Base-by-base conservation (phyloP, 345 rosid species). In the Orychophragmus violaceus region DNA sequence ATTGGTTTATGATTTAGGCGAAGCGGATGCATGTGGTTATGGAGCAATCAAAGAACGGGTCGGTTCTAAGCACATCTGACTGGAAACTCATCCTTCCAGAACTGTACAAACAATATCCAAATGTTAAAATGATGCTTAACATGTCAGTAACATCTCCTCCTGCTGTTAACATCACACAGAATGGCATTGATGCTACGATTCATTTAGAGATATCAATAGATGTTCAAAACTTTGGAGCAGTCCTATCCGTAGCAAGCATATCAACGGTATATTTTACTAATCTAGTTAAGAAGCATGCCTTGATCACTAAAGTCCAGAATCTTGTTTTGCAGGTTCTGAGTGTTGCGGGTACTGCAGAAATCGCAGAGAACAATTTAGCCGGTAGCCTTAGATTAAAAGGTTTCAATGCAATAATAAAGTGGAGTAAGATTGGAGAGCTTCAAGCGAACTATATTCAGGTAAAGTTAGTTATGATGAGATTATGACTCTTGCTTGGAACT, bases 61-160 rank as follows among this genome's bases (percentile, higher is more conserved):
- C 90, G 13, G 32, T 79, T 45, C 65, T 82, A 57, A 86, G 84
- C 83, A 90, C 97, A 48, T 74, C 82, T 12, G 87, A 82, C 27
- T 90, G 93, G 93, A 82, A 77, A 62, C 59, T 69, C 62, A 70
- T 86, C 14, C 73, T 81, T 65, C 95, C 97, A 59, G 74, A 79
- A 59, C 77, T 90, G 13, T 88, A 84, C 65, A 65, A 18, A 44
- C 83, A 48, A 32, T 88, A 83, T 68, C 93, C 97, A 10, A 24
- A 86, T 39, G 77, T 79, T 13, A 74, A 80, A 66, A 85, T 88
- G 87, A 70, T 46, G 64, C 80, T 88, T 16, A 74, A 77, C 18
- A 68, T 85, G 57, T 69, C 83, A 0, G 78, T 82, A 16, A 65
- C 85, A 54, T 79, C 87, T 66, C 84, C 84, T 59, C 97, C 95